Evolutionary conservation across 148 eudicot species (phyloP).

Genomic region (Arctostaphylos glauca): DNA sequence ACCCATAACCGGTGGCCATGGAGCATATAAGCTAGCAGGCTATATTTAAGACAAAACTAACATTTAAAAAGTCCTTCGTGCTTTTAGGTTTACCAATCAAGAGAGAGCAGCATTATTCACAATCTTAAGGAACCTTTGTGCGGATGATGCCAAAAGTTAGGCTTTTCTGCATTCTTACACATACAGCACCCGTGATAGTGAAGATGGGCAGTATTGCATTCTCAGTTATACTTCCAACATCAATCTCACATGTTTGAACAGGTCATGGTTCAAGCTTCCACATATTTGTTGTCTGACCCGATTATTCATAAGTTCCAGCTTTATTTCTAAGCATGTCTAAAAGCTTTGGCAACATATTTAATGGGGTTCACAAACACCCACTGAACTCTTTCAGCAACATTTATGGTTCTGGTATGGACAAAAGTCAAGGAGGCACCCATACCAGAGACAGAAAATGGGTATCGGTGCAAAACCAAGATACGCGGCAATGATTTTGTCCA

Average conservation of each 20-base stretch:
- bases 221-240: conserved; percentile 4
- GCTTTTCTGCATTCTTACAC: neutral
- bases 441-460: neutral
- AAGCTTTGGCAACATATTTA: neutral
- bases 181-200: neutral
- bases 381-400: neutral
- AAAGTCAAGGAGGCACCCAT: neutral
- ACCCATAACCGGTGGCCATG: neutral
- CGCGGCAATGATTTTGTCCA: neutral
- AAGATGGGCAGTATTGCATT: neutral
- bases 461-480: neutral
- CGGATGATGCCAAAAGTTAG: neutral
- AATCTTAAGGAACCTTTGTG: neutral
- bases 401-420: neutral
- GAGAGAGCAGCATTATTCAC: neutral
- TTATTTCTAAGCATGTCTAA: neutral
- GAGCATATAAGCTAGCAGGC: neutral
- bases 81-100: neutral
- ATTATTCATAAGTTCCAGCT: neutral
- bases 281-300: neutral
- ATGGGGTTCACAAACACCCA: neutral
- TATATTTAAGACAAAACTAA: neutral
- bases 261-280: neutral
- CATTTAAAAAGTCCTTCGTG: neutral
- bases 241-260: neutral